Percentiles rank a stretch among this genome's conserved stretches.
phyloP scores from a whole-genome alignment of 441 rosid genomes.

The Erodium texanum region DNA sequence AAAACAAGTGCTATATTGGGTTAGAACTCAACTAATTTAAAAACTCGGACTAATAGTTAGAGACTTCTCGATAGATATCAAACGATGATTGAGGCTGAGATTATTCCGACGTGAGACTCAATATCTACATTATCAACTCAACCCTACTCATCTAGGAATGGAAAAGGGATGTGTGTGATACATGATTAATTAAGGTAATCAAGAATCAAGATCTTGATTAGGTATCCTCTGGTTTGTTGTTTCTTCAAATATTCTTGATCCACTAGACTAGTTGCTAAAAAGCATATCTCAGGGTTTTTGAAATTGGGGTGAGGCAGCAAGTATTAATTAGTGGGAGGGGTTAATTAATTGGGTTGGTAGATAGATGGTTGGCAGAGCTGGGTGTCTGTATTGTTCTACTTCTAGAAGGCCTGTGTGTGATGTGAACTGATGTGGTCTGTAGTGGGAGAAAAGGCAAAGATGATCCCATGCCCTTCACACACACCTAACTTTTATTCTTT shows the following conservation, averaged over 20 bases:
- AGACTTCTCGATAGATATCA: no score
- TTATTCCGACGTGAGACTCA: no score
- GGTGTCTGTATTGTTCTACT: not conserved
- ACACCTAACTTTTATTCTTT: not conserved
- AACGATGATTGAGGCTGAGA: no score
- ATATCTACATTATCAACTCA: not conserved
- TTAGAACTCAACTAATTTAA: no score
- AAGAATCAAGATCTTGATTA: constrained; percentile 3
- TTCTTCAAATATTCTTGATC: constrained; percentile 3
- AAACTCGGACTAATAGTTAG: no score
- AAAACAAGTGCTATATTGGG: no score
- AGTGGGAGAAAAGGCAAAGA: constrained; percentile 1
- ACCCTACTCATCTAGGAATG: no score
- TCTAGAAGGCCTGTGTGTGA: not conserved
- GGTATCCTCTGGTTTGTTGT: not conserved
- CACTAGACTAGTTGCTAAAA: not conserved
- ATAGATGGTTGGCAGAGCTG: constrained; percentile 8
- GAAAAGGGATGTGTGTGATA: no score
- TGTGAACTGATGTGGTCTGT: not conserved
- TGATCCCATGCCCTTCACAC: constrained; percentile 1
- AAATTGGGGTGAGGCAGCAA: not conserved
- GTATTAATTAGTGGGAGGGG: not conserved
- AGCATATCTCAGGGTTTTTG: not conserved
- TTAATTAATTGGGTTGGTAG: constrained; percentile 7
- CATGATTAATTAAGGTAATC: not conserved